phyloP scores from a whole-genome alignment of 768 basidiomycete species.

The Suillus variegatus region DNA sequence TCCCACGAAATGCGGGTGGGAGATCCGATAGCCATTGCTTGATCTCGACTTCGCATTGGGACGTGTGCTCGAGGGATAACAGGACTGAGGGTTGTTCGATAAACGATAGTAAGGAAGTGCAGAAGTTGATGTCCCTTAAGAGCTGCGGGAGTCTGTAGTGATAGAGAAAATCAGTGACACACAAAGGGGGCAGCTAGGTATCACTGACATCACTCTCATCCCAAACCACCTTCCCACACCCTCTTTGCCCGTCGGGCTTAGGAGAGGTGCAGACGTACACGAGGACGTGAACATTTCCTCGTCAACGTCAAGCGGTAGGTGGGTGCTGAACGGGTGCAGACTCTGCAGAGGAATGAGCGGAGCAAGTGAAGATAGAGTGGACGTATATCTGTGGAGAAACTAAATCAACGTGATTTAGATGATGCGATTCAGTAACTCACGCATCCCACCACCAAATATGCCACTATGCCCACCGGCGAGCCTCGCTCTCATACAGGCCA shows the following conservation, averaged over 20 bases:
- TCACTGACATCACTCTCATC: constrained; percentile 51
- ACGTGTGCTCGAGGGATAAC: constrained; percentile 62
- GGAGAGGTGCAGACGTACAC: constrained; percentile 45
- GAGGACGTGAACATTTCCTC: constrained; percentile 51
- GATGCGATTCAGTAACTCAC: constrained; percentile 44
- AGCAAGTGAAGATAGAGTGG: constrained; percentile 1
- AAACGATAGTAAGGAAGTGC: background rate
- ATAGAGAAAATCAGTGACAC: constrained; percentile 1
- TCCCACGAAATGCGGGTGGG: constrained; percentile 47
- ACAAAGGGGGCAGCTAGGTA: background rate
- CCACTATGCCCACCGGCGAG: constrained; percentile 71
- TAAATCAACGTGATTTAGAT: background rate
- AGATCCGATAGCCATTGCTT: constrained; percentile 54
- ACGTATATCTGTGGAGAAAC: background rate
- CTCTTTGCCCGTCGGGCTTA: constrained; percentile 21
- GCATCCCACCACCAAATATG: constrained; percentile 75
- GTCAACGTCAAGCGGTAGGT: constrained; percentile 58
- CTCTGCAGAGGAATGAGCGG: constrained; percentile 62
- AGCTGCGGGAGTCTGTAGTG: constrained; percentile 56
- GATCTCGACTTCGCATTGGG: constrained; percentile 56
- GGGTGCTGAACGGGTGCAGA: constrained; percentile 54
- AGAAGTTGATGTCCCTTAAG: constrained; percentile 54
- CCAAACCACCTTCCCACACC: constrained; percentile 45
- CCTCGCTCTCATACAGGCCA: constrained; percentile 51
- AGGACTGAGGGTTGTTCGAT: constrained; percentile 16